Evolutionary conservation across 73 alveolate genomes (phyloP).

Genomic region (Symbiodinium pilosum): DNA sequence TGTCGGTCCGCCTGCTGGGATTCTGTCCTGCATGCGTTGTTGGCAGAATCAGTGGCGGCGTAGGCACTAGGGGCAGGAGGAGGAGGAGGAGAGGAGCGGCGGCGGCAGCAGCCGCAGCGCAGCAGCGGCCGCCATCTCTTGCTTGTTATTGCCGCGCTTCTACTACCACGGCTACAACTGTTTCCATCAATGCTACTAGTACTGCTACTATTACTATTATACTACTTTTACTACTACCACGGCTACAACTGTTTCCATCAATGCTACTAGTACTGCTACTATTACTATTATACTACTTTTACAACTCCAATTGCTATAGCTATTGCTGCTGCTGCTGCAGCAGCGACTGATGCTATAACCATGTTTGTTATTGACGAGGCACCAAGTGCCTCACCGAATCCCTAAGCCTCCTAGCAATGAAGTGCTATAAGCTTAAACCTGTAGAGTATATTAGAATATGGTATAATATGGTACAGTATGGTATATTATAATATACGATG

Average conservation of each 20-base stretch:
- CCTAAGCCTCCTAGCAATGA: too few relatives aligned
- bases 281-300: background rate
- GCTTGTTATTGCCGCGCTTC: background rate
- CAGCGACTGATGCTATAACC: background rate
- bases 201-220: background rate
- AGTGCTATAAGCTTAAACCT: too few relatives aligned
- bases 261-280: background rate
- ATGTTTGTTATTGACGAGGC: background rate
- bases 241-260: background rate
- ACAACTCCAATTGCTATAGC: background rate
- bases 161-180: background rate
- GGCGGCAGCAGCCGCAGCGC: background rate
- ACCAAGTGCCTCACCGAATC: too few relatives aligned
- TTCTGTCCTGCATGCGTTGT: too few relatives aligned
- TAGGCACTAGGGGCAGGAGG: background rate
- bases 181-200: background rate
- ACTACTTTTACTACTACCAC: background rate
- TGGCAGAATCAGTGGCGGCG: background rate
- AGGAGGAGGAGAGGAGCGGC: background rate
- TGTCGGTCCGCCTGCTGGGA: too few relatives aligned
- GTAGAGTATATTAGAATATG: too few relatives aligned
- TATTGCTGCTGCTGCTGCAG: background rate
- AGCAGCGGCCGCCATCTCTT: background rate
- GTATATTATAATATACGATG: too few relatives aligned
- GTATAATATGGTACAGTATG: too few relatives aligned